Evolutionary conservation across 148 eudicot species (phyloP).

Genomic region (Camellia sinensis): DNA sequence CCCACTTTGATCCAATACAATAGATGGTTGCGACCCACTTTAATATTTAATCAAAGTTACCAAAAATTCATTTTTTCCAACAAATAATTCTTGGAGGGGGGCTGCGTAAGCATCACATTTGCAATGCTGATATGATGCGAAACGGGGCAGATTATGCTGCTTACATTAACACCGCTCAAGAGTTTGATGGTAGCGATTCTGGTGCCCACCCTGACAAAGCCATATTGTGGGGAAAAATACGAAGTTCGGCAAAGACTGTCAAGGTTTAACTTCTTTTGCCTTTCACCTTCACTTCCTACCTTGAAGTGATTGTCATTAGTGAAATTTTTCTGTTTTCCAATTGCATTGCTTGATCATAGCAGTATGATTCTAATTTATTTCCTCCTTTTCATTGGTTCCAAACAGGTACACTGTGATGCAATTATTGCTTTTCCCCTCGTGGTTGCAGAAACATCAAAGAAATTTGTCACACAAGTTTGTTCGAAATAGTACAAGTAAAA

Average conservation of each 20-base stretch:
- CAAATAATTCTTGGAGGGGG: slow-evolving; percentile 75
- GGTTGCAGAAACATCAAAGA: slow-evolving; percentile 68
- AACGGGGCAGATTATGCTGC: slow-evolving; percentile 79
- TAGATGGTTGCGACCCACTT: too few species aligned
- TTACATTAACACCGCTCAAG: slow-evolving; percentile 76
- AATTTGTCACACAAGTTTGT: not conserved
- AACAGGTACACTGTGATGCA: slow-evolving; percentile 82
- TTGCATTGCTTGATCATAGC: not conserved
- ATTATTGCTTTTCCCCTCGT: slow-evolving; percentile 73
- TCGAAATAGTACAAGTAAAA: not conserved
- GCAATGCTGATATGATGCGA: slow-evolving; percentile 90
- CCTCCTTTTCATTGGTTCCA: slow-evolving; percentile 3
- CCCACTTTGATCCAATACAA: too few species aligned
- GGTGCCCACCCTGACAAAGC: slow-evolving; percentile 88
- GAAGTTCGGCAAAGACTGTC: slow-evolving; percentile 64
- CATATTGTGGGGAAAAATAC: slow-evolving; percentile 80
- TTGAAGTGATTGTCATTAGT: too few species aligned
- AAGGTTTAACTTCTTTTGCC: slow-evolving; percentile 35
- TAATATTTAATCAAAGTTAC: too few species aligned
- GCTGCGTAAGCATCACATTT: slow-evolving; percentile 73
- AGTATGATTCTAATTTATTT: not conserved
- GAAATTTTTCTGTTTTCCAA: not conserved
- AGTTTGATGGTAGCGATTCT: slow-evolving; percentile 81
- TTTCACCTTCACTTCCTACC: not conserved
- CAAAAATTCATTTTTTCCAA: too few species aligned